Base-by-base conservation (phyloP, 306 rosid genomes). In the Argentina anserina region DNA sequence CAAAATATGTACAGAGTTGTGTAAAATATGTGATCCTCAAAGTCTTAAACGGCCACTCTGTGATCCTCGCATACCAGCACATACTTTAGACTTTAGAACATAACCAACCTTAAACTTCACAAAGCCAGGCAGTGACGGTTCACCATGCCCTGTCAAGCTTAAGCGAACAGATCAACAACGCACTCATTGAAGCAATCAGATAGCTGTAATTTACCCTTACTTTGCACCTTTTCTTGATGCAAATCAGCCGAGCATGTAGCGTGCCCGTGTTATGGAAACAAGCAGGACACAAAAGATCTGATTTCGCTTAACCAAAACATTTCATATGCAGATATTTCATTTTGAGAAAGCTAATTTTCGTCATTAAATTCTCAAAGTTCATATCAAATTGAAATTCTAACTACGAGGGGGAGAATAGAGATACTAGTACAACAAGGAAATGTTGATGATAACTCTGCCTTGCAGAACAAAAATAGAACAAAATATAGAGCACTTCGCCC, bases 341-440 rank as follows among this genome's bases (percentile, higher is more conserved):
- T 73, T 39, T 62, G 47, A 66, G 36, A 62, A 77, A 68, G 56
- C 69, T 36, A 60, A 61, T 71, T 47, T 74, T 73, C 73, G 62
- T 79, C 67, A 70, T 70, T 69, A 67, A 67, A 65, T 69, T 69
- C 80, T 81, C 79, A 58, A 64, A 61, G 77, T 78, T 69, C 67
- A 47, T 65, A 55, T 61, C 67, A 21, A 23, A 73, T 33, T 21
- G 76, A 63, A 74, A 73, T 34, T 45, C 80, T 79, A 72, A 62
- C 84, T 71, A 71, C 68, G 61, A 40, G 45, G 28, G 37, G 21
- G 52, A 33, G 45, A 59, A 49, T 46, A 59, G 71, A 70, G 80
- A 52, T 72, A 70, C 25, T 67, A 80, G 47, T 74, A 79, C 83
- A 86, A 77, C 20, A 62, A 65, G 26, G 23, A 28, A 69, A 52